Evolutionary conservation across 768 basidiomycete genomes (phyloP).

Genomic region (Punctularia strigosozonata): DNA sequence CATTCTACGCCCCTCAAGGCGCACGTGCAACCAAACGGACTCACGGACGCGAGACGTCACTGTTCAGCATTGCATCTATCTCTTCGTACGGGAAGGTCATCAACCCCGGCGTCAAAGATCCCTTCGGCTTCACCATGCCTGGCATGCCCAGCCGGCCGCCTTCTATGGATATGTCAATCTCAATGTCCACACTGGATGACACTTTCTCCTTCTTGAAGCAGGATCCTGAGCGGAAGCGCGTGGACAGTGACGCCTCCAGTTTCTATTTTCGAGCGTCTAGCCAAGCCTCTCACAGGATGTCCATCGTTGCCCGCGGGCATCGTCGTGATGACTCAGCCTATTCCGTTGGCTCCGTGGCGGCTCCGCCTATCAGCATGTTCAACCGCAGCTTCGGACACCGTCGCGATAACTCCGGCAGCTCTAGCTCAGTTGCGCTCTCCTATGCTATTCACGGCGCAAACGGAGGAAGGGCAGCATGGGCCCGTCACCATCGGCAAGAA

Average conservation of each 20-base stretch:
- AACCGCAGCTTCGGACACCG: slow-evolving; percentile 49
- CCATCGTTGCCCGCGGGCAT: slow-evolving; percentile 32
- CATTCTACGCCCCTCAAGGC: slow-evolving; percentile 50
- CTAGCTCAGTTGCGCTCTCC: slow-evolving; percentile 44
- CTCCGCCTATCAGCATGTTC: slow-evolving; percentile 66
- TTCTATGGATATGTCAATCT: slow-evolving; percentile 47
- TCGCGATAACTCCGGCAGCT: slow-evolving; percentile 49
- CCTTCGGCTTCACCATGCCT: slow-evolving; percentile 50
- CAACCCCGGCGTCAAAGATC: slow-evolving; percentile 51
- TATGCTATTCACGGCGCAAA: slow-evolving; percentile 41
- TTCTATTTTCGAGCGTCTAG: slow-evolving; percentile 54
- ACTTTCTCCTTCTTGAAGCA: slow-evolving; percentile 53
- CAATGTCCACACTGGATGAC: slow-evolving; percentile 47
- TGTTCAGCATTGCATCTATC: slow-evolving; percentile 67
- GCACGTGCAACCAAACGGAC: slow-evolving; percentile 20
- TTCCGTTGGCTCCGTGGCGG: slow-evolving; percentile 37
- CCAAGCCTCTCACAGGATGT: slow-evolving; percentile 11
- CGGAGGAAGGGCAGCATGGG: slow-evolving; percentile 49
- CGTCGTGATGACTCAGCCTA: slow-evolving; percentile 52
- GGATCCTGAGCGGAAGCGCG: slow-evolving; percentile 33
- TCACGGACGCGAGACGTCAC: slow-evolving; percentile 42
- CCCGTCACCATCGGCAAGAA: slow-evolving; percentile 39
- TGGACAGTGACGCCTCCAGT: slow-evolving; percentile 69
- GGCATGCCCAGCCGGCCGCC: slow-evolving; percentile 39
- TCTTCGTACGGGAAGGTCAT: slow-evolving; percentile 68